Base-by-base conservation (phyloP, 164 flowering plant species). In the Echeveria elegans region DNA sequence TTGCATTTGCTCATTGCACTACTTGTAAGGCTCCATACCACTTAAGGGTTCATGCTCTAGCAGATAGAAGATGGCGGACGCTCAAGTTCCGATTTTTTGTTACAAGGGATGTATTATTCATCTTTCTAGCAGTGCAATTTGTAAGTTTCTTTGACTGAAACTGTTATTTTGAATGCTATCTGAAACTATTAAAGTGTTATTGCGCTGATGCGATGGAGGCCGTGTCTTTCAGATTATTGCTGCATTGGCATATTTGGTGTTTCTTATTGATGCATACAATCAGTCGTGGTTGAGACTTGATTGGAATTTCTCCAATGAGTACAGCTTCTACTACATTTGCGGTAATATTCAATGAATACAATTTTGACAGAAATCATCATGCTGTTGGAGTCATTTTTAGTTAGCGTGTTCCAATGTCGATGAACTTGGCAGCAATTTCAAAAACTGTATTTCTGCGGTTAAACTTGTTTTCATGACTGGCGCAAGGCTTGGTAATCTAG, bases 1-100 rank as follows among this genome's bases (percentile, higher is more conserved):
- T 89, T 82, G 99, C 99, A 69, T 95, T 95, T 84, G 88, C 97
- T 69, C 97, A 95, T 77, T 95, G 99, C 83, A 95, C 99, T 41
- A 95, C 99, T 48, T 95, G 99, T 80, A 95, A 95, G 76, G 88
- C 92, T 62, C 99, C 97, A 53, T 95, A 92, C 75, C 85, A 86
- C 76, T 74, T 94, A 81, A 83, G 99, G 76, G 97, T 90, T 72
- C 97, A 91, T 75, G 94, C 69, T 66, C 74, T 77, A 76, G 94
- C 93, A 61, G 96, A 94, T 78, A 82, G 99, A 70, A 92, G 86
- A 77, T 94, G 97, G 99, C 77, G 99, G 72, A 91, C 96, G 41
- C 71, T 94, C 76, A 94, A 94, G 77, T 94, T 94, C 71, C 96
- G 96, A n/a, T 94, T 94, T 80, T 94, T 94, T 77, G 99, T 94